Evolutionary conservation across 2,329 filamentous ascomycete genomes (phyloP), one percentile per base, ranked within the genome.

Genomic region (Epichloe hybrida): DNA sequence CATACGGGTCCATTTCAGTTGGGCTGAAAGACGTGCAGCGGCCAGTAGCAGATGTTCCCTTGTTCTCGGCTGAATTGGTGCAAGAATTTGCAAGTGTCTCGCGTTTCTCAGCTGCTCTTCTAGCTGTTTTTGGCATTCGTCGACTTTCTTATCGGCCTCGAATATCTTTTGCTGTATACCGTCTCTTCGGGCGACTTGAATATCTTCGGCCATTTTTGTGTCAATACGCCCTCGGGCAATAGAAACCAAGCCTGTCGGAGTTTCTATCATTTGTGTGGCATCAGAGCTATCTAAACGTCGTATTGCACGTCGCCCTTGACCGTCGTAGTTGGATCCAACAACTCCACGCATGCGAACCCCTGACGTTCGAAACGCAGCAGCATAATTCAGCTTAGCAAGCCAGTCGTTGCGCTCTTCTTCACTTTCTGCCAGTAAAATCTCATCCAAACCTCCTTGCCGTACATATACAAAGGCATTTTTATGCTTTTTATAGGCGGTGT

Each of bases 401-500:
- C 93, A 98, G 63, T 98, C 93, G 60, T 96, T 95, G 76, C 95
- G 83, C 60, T 98, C 93, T 1, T 80, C 74, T 60, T 98, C 93
- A 49, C 81, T 88, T 59, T 96, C 90, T 5, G 93, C 91, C 17
- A 97, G 72, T 38, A 98, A 84, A 0, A 91, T 83, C 63, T 98
- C 93, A 61, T 98, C 91, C 39, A 90, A 73, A 0, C 88, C 86
- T 48, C 86, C 86, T 56, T 93, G 87, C 34, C 88, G 81, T 53
- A 95, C 86, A 59, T 96, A 91, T 13, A 90, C 77, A 61, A 98
- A 96, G 0, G 93, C 88, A 65, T 97, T 82, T 68, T 97, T 98
- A 68, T 98, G 93, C 65, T 88, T 93, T 66, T 84, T 95, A 66
- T 98, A 98, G 8, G 78, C 86, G 2, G 79, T 77, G 65, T 98